Conservation (phyloP, 208 protist species). For the Acanthamoeba castellanii region DNA sequence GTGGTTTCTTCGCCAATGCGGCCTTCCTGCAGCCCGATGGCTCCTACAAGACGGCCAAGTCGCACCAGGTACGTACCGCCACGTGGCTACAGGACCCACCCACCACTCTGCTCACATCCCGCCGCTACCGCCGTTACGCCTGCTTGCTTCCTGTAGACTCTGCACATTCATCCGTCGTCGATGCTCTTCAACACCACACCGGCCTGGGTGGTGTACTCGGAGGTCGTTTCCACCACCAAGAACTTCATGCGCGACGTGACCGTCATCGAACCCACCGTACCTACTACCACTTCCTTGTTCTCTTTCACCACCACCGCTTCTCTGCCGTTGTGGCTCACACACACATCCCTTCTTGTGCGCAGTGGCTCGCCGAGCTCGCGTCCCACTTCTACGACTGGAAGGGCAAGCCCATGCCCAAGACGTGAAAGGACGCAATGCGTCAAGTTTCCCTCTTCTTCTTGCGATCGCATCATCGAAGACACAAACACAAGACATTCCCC, state of each 20-base stretch:
- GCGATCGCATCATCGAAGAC: not conserved
- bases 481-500: too few relatives aligned
- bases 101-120: too few relatives aligned
- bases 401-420: conserved; percentile 66
- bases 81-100: too few relatives aligned
- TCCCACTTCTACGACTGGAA: conserved; percentile 88
- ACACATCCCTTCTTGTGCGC: not conserved
- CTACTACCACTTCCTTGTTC: not conserved
- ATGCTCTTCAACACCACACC: conserved; percentile 85
- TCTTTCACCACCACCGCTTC: conserved; percentile 10
- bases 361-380: conserved; percentile 89
- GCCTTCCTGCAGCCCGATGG: conserved; percentile 82
- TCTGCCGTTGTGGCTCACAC: too few relatives aligned
- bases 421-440: not conserved
- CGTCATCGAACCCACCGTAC: conserved; percentile 84
- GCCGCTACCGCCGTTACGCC: not conserved
- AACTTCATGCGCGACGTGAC: conserved; percentile 93
- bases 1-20: conserved; percentile 89
- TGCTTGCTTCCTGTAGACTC: not conserved
- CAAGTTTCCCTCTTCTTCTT: not conserved
- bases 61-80: conserved; percentile 91
- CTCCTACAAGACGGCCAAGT: conserved; percentile 95
- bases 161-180: conserved; percentile 89
- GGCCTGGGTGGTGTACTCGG: conserved; percentile 92
- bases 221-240: conserved; percentile 93